These are phyloP conservation scores for Calonectria naviculata DNA, from an alignment of 2,329 filamentous ascomycete genomes.

Conservation along the genomic window DNA sequence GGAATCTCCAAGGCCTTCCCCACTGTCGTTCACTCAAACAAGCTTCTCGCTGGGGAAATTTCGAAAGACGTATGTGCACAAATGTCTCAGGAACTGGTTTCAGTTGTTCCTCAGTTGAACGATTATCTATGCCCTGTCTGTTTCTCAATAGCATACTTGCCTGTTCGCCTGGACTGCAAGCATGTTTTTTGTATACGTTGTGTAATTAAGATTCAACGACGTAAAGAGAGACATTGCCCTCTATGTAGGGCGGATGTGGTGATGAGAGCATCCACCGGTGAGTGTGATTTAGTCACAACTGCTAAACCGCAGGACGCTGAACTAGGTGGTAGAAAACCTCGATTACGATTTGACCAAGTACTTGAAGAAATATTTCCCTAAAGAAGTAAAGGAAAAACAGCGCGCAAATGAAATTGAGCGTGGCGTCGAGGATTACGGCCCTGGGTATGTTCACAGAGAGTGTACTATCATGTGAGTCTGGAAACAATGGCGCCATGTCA, in stretches of 20 bases:
- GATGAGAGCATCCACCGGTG: conserved; percentile 74
- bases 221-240: conserved; percentile 76
- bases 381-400: conserved; percentile 75
- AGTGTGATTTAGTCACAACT: conserved; percentile 37
- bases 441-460: conserved; percentile 68
- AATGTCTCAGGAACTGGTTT: conserved; percentile 78
- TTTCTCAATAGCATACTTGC: conserved; percentile 82
- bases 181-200: conserved; percentile 89
- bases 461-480: conserved; percentile 69
- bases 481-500: neutral
- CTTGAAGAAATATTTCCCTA: conserved; percentile 80
- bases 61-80: conserved; percentile 81
- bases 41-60: conserved; percentile 73
- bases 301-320: neutral
- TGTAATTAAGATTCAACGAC: conserved; percentile 81
- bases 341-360: conserved; percentile 76
- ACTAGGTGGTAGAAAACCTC: conserved; percentile 67
- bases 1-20: conserved; percentile 74
- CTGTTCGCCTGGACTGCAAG: conserved; percentile 79
- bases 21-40: conserved; percentile 65
- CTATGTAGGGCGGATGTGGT: conserved; percentile 80
- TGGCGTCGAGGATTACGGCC: conserved; percentile 78
- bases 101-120: conserved; percentile 82
- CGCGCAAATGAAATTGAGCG: conserved; percentile 79
- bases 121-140: conserved; percentile 88